These are phyloP conservation scores for Phytopythium helicoides DNA, from an alignment of 352 stramenopile species.

Conservation along the genomic window DNA sequence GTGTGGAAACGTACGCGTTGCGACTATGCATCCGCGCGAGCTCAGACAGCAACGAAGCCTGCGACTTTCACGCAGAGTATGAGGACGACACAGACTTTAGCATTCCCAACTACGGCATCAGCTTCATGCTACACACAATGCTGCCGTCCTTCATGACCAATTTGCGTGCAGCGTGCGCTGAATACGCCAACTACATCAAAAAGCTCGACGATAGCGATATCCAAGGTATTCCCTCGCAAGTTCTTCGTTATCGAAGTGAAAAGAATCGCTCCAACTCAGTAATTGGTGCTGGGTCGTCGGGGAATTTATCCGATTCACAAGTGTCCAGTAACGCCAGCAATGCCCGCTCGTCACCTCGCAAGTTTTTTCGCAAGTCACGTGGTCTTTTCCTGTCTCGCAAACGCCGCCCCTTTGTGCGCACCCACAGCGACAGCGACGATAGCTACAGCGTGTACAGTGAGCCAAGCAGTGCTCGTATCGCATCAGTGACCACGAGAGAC, in stretches of 20 bases:
- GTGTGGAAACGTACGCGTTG: conserved; percentile 63
- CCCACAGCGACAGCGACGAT: background rate
- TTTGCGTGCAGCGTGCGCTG: conserved; percentile 51
- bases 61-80: conserved; percentile 74
- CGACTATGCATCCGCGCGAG: conserved; percentile 61
- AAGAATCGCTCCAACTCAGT: background rate
- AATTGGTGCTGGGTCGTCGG: conserved; percentile 4
- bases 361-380: background rate
- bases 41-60: conserved; percentile 43
- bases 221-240: conserved; percentile 47
- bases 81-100: conserved; percentile 79
- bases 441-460: conserved; percentile 2
- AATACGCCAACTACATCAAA: conserved; percentile 49
- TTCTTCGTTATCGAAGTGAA: conserved; percentile 34
- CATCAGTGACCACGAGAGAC: background rate
- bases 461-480: background rate
- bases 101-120: conserved; percentile 70
- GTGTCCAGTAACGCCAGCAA: background rate
- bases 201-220: conserved; percentile 35
- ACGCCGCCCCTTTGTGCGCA: background rate
- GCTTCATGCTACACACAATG: conserved; percentile 44
- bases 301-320: conserved; percentile 3
- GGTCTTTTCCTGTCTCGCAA: conserved; percentile 1
- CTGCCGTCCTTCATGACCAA: conserved; percentile 66
- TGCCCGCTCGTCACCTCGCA: background rate